Base-by-base conservation (phyloP, 306 rosid species). In the Trichosanthes truncata region DNA sequence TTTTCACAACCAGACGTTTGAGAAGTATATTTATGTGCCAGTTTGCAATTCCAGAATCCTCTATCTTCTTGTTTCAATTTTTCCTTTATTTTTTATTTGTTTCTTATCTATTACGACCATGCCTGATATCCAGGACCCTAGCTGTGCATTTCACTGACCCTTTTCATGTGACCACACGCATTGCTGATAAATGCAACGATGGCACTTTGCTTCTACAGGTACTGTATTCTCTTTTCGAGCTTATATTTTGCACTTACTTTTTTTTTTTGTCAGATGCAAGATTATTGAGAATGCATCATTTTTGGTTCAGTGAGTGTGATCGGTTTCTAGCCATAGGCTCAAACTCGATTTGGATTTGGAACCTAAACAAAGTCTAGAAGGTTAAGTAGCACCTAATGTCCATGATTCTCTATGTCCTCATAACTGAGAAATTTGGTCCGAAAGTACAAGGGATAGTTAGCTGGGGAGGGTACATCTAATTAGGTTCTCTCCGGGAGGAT, bases 61-160 rank as follows among this genome's bases (percentile, higher is more conserved):
- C 36, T 66, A 41, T 60, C 40, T 26, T 36, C 11, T 53, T 73
- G 0, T 66, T 48, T 49, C 71, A 4, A 23, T 7, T 65, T 6
- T 76, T 60, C 43, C 82, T 48, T 29, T 49, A 23, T 71, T 41
- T 17, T 65, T 23, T 10, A 72, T 29, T 9, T 72, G 49, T 33
- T 82, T 35, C 43, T 33, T 33, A 46, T 79, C 77, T 78, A 81
- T 53, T 76, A 65, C 79, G 78, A 65, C 48, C 53, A 57, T 66
- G 45, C 80, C 84, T 79, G 79, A 76, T 85, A 23, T 81, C 68
- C 94, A 96, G 99, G 90, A 96, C 99, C 84, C 77, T 96, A 15
- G 99, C 99, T 46, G 94, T 96, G 82, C 97, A 96, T 86, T 96
- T 93, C 81, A 96, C 99, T 6, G 89, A 96, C 87, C 99, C 99